Conservation (phyloP, 495 filamentous ascomycete species). For the Bacidia gigantensis region DNA sequence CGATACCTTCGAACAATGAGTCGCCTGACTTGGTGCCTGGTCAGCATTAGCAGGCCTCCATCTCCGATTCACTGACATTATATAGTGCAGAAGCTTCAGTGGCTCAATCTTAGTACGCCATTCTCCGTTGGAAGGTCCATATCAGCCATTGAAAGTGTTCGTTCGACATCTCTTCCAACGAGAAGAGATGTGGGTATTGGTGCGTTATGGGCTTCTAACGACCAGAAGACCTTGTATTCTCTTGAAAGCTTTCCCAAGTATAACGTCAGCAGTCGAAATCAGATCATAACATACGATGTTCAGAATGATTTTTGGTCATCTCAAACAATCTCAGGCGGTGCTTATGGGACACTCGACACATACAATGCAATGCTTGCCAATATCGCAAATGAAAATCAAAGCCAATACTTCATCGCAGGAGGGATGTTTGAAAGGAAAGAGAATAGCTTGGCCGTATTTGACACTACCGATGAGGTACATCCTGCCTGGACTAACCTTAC, state of each 20-base stretch:
- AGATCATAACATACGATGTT: not conserved
- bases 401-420: not conserved
- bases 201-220: not conserved
- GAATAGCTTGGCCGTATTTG: not conserved
- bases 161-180: not conserved
- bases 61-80: too few relatives aligned
- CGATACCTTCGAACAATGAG: too few relatives aligned
- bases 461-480: not conserved
- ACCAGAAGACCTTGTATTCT: not conserved
- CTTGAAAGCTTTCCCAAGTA: not conserved
- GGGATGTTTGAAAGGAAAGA: not conserved
- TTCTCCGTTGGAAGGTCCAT: not conserved
- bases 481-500: not conserved
- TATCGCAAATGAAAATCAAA: not conserved
- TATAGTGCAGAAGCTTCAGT: not conserved
- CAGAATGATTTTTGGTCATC: not conserved
- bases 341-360: not conserved
- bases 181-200: not conserved
- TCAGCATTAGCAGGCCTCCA: too few relatives aligned
- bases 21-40: too few relatives aligned
- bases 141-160: not conserved
- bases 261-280: not conserved
- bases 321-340: not conserved
- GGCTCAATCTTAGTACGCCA: not conserved
- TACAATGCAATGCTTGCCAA: not conserved